Base-by-base conservation (phyloP, 805 yeast genomes). In the Barnettozyma botsteinii region DNA sequence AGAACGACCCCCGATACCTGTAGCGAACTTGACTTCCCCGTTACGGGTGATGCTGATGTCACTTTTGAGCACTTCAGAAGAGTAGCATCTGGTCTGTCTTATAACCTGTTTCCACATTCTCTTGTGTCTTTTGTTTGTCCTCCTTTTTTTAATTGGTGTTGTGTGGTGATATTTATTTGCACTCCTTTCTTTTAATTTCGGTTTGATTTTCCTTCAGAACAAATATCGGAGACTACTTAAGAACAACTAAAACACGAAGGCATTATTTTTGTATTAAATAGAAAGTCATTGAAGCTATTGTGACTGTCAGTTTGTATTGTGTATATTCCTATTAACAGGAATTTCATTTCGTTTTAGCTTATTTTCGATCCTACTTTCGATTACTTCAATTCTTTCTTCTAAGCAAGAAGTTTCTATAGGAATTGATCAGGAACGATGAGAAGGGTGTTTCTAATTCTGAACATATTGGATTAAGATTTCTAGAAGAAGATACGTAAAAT, bases 1-100 rank as follows among this genome's bases (percentile, higher is more conserved):
- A 5, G 91, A 81, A 43, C 85, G 72, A 23, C 95, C 95, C 34
- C 94, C 93, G 36, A 75, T 65, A 45, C 95, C 95, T 26, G 70
- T 67, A n/a, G 84, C 61, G 32, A 82, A 60, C 50, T 78, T 71
- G 32, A 87, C 81, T 56, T 86, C 84, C 20, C 95, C 95, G 38
- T 72, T 69, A 49, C 77, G 72, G 41, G 91, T 81, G 62, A 85
- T 77, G 58, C 78, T 77, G 54, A 81, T 65, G 62, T 85, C 93
- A 42, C 76, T 69, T 44, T 65, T 66, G 36, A 70, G 37, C 9
- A 52, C 41, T 6, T 35, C 36, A 1, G 52, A 36, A 13, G 55
- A 50, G 36, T 53, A 51, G 15, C 25, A 42, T 47, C 57, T 48
- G 21, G 45, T 42, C 15, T 42, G 47, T 17, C 17, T 35, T 8